Evolutionary conservation across 345 rosid genomes (phyloP), one percentile per base, ranked within the genome.

Genomic region (Durio zibethinus): DNA sequence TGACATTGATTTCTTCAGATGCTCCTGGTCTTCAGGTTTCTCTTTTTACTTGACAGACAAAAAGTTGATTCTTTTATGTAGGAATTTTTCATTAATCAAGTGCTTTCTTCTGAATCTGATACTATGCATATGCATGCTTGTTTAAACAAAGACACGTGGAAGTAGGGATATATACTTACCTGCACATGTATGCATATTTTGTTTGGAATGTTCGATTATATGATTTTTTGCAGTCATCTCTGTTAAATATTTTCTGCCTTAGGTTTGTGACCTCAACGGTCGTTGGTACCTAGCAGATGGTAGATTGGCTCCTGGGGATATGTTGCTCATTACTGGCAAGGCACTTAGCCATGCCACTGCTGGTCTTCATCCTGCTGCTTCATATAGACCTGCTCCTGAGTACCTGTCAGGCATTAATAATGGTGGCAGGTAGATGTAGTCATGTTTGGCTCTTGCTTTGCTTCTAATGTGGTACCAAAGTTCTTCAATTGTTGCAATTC

Each of bases 231-330:
- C 45, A 35, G 27, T 50, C 54, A 72, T 59, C 11, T 79, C 60
- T 77, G 38, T 59, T 77, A 69, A 43, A 36, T 77, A 63, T 72
- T 78, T 80, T 83, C 36, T 68, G 65, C 79, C 69, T 10, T 82
- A 96, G 99, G 99, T 96, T 63, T 92, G 97, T 85, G 99, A 96
- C 77, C 97, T 97, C 76, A 91, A 93, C 79, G 97, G 98, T 76
- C 97, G 86, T 48, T 96, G 99, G 99, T 96, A 90, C 90, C 77
- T 89, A 72, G 99, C 98, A 86, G 99, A 92, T 87, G 85, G 79
- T 78, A 90, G 91, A 57, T 88, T 86, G 70, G 84, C 90, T 76
- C 84, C 94, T 33, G 93, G 91, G 45, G 97, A 93, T 87, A 85
- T 96, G 48, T 84, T 96, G 83, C 87, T 96, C 79, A 85, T 96